Conservation (phyloP, 1,139 yeast species). For the Pichia sp. region DNA sequence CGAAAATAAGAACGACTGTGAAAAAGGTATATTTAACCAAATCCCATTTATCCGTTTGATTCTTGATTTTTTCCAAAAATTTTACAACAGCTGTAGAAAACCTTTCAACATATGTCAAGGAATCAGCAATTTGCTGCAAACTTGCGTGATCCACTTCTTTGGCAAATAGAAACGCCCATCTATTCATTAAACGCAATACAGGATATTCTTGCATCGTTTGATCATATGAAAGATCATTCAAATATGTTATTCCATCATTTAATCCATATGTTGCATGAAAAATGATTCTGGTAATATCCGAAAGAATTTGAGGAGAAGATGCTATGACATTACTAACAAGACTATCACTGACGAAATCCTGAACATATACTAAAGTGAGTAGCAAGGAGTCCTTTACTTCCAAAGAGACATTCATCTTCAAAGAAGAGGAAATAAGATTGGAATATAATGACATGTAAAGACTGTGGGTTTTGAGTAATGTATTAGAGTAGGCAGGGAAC, state of each 20-base stretch:
- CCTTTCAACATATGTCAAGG: constrained; percentile 4
- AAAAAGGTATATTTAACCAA: constrained; percentile 21
- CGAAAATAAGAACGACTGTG: constrained; percentile 23
- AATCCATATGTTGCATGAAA: constrained; percentile 29
- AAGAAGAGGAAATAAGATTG: constrained; percentile 5
- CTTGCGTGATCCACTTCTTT: neutral
- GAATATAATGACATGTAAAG: constrained; percentile 15
- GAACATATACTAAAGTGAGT: constrained; percentile 16
- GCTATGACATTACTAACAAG: constrained; percentile 20
- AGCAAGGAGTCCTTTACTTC: constrained; percentile 13
- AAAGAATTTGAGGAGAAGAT: constrained; percentile 15
- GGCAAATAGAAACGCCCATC: constrained; percentile 36
- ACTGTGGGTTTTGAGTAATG: constrained; percentile 19
- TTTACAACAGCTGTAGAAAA: constrained; percentile 5
- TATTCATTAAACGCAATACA: constrained; percentile 42
- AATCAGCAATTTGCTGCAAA: neutral
- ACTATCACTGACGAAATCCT: constrained; percentile 14
- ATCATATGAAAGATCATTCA: neutral
- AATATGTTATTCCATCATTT: constrained; percentile 14
- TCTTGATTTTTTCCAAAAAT: neutral
- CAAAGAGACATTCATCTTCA: neutral
- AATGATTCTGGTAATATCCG: constrained; percentile 17
- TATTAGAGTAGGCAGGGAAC: constrained; percentile 20
- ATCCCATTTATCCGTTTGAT: constrained; percentile 16
- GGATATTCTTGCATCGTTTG: constrained; percentile 29